Evolutionary conservation across 2,329 filamentous ascomycete genomes (phyloP).

Genomic region (Diaporthe velutina): DNA sequence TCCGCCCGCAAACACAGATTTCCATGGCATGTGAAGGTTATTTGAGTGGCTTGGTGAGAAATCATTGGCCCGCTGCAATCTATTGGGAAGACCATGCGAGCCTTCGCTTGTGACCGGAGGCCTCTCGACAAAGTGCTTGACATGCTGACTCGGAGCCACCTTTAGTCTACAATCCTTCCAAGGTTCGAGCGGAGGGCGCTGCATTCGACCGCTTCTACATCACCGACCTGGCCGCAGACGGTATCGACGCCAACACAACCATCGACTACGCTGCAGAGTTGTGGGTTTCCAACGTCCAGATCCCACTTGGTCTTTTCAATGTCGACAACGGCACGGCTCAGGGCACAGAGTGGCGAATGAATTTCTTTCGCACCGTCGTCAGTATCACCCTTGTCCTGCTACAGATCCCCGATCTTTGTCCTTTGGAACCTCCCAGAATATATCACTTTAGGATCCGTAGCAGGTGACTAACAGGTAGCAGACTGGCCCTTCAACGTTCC

Average conservation of each 20-base stretch:
- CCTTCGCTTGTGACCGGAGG: too few relatives aligned
- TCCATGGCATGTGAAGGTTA: neutral
- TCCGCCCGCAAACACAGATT: neutral
- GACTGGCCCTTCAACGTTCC: conserved; percentile 57
- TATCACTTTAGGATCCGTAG: too few relatives aligned
- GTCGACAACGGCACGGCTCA: conserved; percentile 57
- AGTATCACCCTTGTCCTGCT: too few relatives aligned
- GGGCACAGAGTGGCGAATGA: conserved; percentile 64
- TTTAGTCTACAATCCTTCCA: conserved; percentile 61
- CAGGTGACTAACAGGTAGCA: too few relatives aligned
- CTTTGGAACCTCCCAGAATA: too few relatives aligned
- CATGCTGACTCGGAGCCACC: neutral
- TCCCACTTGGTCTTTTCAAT: conserved; percentile 64
- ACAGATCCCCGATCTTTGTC: too few relatives aligned
- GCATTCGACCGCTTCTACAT: conserved; percentile 60
- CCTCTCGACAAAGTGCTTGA: neutral
- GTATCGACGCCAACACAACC: conserved; percentile 55
- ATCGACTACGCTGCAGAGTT: conserved; percentile 51
- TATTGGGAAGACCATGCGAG: neutral
- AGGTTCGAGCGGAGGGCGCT: conserved; percentile 54
- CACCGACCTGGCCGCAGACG: conserved; percentile 54
- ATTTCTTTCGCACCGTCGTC: conserved; percentile 64
- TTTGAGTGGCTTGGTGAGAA: neutral
- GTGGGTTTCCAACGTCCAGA: conserved; percentile 57
- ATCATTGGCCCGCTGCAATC: neutral